A percentile compares a stretch with the other conserved stretches of the same genome.
Evolutionary conservation across 1,284 basidiomycete species (phyloP).

Genomic region (Tetrapyrgos nigripes): DNA sequence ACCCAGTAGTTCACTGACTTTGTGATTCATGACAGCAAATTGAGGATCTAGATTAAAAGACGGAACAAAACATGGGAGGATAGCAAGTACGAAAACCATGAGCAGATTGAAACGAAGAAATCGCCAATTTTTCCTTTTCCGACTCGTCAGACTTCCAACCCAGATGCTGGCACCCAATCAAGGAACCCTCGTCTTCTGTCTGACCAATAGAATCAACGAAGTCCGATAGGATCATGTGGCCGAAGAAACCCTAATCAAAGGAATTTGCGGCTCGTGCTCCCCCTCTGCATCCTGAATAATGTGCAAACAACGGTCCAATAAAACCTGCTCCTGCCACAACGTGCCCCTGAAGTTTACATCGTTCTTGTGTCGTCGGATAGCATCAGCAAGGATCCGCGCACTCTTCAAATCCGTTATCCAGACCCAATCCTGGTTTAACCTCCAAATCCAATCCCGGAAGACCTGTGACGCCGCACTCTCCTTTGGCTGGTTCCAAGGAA

Average conservation of each 20-base stretch:
- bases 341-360: not conserved
- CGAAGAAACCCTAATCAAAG: not conserved
- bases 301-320: not conserved
- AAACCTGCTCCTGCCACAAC: not conserved
- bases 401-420: not conserved
- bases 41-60: too few species aligned
- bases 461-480: not conserved
- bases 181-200: too few species aligned
- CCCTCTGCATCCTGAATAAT: not conserved
- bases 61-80: too few species aligned
- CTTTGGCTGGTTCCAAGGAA: not conserved
- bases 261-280: not conserved
- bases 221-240: not conserved
- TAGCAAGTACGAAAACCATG: too few species aligned
- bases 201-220: too few species aligned
- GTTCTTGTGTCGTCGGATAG: not conserved
- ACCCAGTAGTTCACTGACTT: too few species aligned
- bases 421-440: not conserved
- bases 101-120: too few species aligned
- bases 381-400: not conserved
- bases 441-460: not conserved
- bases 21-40: too few species aligned
- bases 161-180: too few species aligned
- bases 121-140: too few species aligned
- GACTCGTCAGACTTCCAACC: too few species aligned